Conservation (phyloP, 2,329 filamentous ascomycete species). For the Zelopaecilomyces penicillatus region DNA sequence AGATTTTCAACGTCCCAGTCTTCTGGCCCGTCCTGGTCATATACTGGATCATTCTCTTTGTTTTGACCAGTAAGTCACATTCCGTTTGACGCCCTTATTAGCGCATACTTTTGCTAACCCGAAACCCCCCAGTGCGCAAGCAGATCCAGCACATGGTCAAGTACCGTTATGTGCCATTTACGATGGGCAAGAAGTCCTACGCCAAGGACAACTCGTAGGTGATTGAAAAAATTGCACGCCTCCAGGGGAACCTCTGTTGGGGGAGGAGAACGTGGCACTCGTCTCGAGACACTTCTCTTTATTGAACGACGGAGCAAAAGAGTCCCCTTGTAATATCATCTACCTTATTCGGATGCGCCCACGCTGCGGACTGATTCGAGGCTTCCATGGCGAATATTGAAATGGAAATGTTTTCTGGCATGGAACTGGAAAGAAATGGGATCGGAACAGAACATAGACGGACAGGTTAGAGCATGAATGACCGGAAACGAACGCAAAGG, state of each 20-base stretch:
- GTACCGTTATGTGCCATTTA: constrained; percentile 95
- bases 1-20: constrained; percentile 91
- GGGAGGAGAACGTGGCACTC: no score
- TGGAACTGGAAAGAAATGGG: no score
- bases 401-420: no score
- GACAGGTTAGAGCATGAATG: constrained; percentile 7
- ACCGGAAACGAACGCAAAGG: constrained; percentile 6
- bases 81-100: no score
- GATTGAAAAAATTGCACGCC: not conserved
- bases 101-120: no score
- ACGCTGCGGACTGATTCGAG: no score
- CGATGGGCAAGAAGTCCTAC: constrained; percentile 81
- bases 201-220: constrained; percentile 48
- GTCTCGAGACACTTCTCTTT: no score
- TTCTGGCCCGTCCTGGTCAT: constrained; percentile 99
- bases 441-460: not conserved
- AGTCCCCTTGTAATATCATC: no score
- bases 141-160: constrained; percentile 99
- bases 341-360: no score
- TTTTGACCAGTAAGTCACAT: constrained; percentile 73
- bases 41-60: constrained; percentile 97
- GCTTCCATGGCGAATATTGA: no score
- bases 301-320: no score
- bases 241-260: no score
- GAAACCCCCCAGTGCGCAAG: constrained; percentile 67